A percentile compares a stretch with the other conserved stretches of the same genome.
These are phyloP conservation scores for Penicillium sp. DNA, from an alignment of 2,329 filamentous ascomycete species.

Conservation along the genomic window DNA sequence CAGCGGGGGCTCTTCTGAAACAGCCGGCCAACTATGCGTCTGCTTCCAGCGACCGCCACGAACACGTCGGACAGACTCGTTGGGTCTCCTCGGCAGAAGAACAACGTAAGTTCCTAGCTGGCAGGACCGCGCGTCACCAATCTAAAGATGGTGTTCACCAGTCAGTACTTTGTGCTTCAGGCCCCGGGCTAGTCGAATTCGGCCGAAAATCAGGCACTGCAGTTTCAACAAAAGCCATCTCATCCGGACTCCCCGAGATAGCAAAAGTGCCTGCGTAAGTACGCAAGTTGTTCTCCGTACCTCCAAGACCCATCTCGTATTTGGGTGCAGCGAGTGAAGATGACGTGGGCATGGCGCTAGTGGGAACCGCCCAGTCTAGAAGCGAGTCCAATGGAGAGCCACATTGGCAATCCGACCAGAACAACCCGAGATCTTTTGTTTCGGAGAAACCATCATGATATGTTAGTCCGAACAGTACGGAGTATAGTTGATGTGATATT, in stretches of 20 bases:
- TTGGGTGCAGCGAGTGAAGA: neutral
- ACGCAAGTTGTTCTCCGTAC: neutral
- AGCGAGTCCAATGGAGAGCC: neutral
- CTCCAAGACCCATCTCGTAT: neutral
- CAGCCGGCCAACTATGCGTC: neutral
- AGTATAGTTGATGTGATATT: neutral
- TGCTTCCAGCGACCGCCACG: neutral
- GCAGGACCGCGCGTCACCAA: neutral
- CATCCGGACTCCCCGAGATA: neutral
- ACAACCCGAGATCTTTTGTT: neutral
- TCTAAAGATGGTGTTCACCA: neutral
- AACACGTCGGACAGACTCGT: neutral
- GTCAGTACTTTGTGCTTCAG: neutral
- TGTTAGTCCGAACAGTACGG: neutral
- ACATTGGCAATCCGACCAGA: slow-evolving; percentile 1
- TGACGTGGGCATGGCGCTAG: slow-evolving; percentile 5
- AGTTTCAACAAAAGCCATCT: neutral
- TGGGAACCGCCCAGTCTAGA: neutral
- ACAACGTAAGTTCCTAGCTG: neutral
- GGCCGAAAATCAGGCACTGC: neutral
- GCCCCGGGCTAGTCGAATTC: neutral
- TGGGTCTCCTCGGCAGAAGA: neutral
- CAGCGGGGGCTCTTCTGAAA: neutral
- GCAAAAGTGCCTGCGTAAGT: neutral
- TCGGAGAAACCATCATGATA: neutral